Evolutionary conservation across 2,329 filamentous ascomycete genomes (phyloP).

Genomic region (Pseudocercospora vitis): DNA sequence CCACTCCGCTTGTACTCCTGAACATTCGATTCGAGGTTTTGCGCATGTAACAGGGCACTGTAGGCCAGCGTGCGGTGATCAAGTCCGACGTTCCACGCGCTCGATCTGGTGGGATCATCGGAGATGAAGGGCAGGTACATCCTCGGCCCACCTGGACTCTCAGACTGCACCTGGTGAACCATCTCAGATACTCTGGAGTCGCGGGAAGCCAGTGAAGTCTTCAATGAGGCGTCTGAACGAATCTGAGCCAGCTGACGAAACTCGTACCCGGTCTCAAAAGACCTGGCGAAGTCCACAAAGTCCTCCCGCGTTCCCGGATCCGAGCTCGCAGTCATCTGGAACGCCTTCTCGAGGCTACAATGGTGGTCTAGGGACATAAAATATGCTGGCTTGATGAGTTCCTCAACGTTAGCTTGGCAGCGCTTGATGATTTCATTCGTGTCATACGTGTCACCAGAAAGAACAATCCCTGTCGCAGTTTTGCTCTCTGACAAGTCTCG

Average conservation of each 20-base stretch:
- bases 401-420: slow-evolving; percentile 31
- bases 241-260: slow-evolving; percentile 6
- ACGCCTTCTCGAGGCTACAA: slow-evolving; percentile 31
- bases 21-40: slow-evolving; percentile 25
- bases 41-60: slow-evolving; percentile 35
- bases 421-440: slow-evolving; percentile 47
- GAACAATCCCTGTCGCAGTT: slow-evolving; percentile 23
- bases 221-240: slow-evolving; percentile 3
- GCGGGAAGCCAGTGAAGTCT: slow-evolving; percentile 5
- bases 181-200: slow-evolving; percentile 42
- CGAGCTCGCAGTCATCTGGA: slow-evolving; percentile 10
- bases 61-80: slow-evolving; percentile 43
- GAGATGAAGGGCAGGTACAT: slow-evolving; percentile 67
- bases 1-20: slow-evolving; percentile 44
- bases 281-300: slow-evolving; percentile 16
- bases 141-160: slow-evolving; percentile 34
- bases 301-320: slow-evolving; percentile 10
- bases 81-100: slow-evolving; percentile 45
- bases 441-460: slow-evolving; percentile 41
- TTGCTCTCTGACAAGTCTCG: slow-evolving; percentile 55
- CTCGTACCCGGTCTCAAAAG: slow-evolving; percentile 19
- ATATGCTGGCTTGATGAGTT: slow-evolving; percentile 44
- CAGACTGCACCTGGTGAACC: slow-evolving; percentile 45
- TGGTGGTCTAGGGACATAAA: slow-evolving; percentile 39
- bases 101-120: slow-evolving; percentile 45